These are phyloP conservation scores for Fusarium virguliforme DNA, from an alignment of 2,329 filamentous ascomycete genomes.

Conservation along the genomic window DNA sequence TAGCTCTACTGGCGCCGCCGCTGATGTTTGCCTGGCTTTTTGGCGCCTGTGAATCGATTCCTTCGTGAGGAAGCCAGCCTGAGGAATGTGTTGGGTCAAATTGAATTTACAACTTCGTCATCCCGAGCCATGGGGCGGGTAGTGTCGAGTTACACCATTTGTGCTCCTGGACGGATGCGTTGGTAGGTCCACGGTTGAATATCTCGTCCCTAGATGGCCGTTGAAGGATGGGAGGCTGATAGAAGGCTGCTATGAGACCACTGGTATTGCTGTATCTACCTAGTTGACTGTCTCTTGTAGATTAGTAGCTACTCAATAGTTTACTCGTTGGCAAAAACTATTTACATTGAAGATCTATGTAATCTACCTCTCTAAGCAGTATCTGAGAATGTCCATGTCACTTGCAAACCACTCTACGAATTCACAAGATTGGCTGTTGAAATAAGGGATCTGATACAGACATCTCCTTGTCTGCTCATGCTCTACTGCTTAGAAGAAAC, in stretches of 20 bases:
- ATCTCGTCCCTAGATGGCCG: not conserved
- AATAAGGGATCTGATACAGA: not conserved
- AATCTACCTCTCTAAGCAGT: too few relatives aligned
- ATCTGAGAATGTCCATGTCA: not conserved
- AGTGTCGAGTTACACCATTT: not conserved
- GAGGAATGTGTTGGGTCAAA: slow-evolving; percentile 3
- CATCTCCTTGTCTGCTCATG: not conserved
- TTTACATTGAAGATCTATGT: not conserved
- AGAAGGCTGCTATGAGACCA: not conserved
- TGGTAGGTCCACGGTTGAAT: not conserved
- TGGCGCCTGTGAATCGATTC: not conserved
- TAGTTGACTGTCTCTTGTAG: not conserved
- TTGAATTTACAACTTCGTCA: slow-evolving; percentile 5
- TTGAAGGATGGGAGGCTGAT: not conserved
- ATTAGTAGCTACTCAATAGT: not conserved
- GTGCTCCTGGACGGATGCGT: not conserved
- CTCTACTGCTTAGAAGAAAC: slow-evolving; percentile 8
- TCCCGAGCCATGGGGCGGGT: not conserved
- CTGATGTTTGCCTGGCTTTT: not conserved
- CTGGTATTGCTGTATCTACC: not conserved
- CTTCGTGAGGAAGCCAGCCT: not conserved
- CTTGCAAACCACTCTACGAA: not conserved
- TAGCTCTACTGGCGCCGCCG: not conserved
- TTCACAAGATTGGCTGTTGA: not conserved
- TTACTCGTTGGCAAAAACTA: not conserved